These are phyloP conservation scores for Simplicillium sp. DNA, from an alignment of 2,329 filamentous ascomycete species.

Conservation along the genomic window DNA sequence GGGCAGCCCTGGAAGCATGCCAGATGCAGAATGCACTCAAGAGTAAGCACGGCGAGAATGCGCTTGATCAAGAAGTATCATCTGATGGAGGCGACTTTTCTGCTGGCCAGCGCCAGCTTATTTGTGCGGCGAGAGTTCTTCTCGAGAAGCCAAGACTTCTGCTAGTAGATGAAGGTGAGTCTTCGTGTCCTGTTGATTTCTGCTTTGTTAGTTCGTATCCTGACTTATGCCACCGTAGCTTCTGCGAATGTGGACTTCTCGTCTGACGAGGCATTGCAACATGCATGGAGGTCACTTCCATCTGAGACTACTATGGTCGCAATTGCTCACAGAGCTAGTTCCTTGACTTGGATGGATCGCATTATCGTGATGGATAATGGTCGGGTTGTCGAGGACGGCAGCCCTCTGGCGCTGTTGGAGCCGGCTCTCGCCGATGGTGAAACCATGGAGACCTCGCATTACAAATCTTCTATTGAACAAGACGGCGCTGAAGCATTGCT, in stretches of 20 bases:
- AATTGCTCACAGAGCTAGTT: constrained; percentile 3
- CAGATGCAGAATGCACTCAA: constrained; percentile 1
- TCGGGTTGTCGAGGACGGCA: constrained; percentile 2
- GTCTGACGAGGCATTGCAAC: constrained; percentile 4
- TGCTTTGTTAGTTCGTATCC: neutral
- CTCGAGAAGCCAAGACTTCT: constrained; percentile 2
- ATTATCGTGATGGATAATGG: constrained; percentile 4
- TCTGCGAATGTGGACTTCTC: constrained; percentile 4
- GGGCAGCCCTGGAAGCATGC: constrained; percentile 1
- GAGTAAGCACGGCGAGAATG: neutral
- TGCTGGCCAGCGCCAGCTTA: constrained; percentile 4
- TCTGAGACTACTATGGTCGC: constrained; percentile 1
- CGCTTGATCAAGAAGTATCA: neutral
- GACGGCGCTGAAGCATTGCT: neutral
- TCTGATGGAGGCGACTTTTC: constrained; percentile 4
- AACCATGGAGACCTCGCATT: neutral
- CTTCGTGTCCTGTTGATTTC: neutral
- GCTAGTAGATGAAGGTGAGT: constrained; percentile 3
- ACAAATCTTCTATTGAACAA: neutral
- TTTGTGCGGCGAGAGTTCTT: constrained; percentile 2
- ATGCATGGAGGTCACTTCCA: constrained; percentile 3
- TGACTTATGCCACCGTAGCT: neutral
- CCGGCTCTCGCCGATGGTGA: neutral
- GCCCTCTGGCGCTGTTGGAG: neutral
- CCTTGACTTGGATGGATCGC: constrained; percentile 5